phyloP scores from a whole-genome alignment of 1,139 yeast genomes.

The Geotrichum fermentans region DNA sequence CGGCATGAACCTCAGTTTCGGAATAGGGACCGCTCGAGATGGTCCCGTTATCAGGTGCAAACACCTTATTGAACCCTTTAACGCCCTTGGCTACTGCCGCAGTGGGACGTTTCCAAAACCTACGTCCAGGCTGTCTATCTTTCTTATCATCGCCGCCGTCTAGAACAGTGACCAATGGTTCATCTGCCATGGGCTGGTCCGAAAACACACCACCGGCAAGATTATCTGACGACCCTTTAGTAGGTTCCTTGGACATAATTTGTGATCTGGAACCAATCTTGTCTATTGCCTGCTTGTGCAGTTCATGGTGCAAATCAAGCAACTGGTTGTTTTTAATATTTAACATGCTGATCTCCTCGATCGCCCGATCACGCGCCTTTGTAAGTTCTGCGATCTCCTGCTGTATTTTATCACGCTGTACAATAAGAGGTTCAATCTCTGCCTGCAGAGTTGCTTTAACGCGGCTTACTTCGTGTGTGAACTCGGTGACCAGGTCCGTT shows the following conservation, averaged over 20 bases:
- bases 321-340: constrained; percentile 37
- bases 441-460: constrained; percentile 30
- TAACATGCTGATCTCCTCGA: constrained; percentile 35
- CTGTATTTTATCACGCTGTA: constrained; percentile 33
- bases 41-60: constrained; percentile 29
- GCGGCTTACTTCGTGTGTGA: constrained; percentile 29
- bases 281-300: constrained; percentile 37
- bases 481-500: constrained; percentile 28
- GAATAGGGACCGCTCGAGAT: constrained; percentile 14
- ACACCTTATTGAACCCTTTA: constrained; percentile 37
- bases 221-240: constrained; percentile 6
- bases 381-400: constrained; percentile 33
- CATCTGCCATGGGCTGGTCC: constrained; percentile 24
- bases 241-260: not conserved
- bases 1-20: constrained; percentile 15
- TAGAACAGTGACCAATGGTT: constrained; percentile 34
- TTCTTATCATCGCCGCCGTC: constrained; percentile 30
- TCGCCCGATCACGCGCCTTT: constrained; percentile 28
- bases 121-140: constrained; percentile 28
- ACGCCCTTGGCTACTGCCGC: constrained; percentile 31
- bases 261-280: constrained; percentile 31
- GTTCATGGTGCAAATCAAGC: constrained; percentile 38
- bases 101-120: constrained; percentile 39
- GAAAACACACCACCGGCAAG: constrained; percentile 6
- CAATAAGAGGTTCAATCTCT: constrained; percentile 36